phyloP scores from a whole-genome alignment of 2,329 filamentous ascomycete genomes.

The Nectriaceae sp. region DNA sequence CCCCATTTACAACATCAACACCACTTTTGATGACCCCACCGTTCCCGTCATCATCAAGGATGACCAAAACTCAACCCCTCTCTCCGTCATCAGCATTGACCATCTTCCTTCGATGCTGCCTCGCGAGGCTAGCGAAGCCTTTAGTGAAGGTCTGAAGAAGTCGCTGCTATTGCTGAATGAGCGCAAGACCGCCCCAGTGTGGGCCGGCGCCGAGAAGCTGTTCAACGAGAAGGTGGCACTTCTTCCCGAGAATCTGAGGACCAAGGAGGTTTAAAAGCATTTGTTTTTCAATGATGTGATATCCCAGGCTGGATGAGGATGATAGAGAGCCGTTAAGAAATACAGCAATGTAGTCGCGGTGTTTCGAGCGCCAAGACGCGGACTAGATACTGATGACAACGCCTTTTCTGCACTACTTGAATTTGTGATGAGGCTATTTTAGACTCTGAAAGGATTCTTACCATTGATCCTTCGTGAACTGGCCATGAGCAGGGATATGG shows the following conservation, averaged over 20 bases:
- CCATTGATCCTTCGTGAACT: too few relatives aligned
- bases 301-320: not conserved
- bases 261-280: constrained; percentile 21
- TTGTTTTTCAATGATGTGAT: constrained; percentile 8
- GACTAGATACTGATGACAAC: too few relatives aligned
- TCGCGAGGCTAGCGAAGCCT: constrained; percentile 83
- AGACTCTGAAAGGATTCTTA: too few relatives aligned
- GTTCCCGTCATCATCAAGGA: constrained; percentile 67
- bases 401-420: too few relatives aligned
- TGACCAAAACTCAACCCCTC: constrained; percentile 50
- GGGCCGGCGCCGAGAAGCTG: constrained; percentile 80
- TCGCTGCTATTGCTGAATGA: constrained; percentile 78
- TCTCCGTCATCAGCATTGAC: constrained; percentile 86
- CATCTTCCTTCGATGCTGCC: constrained; percentile 83
- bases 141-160: constrained; percentile 76
- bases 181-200: constrained; percentile 72
- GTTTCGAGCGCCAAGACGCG: too few relatives aligned
- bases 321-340: constrained; percentile 1
- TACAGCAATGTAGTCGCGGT: not conserved
- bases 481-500: too few relatives aligned
- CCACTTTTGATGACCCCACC: constrained; percentile 86
- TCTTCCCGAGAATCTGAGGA: constrained; percentile 24
- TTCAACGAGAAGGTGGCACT: constrained; percentile 75
- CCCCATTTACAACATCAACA: constrained; percentile 82
- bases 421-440: too few relatives aligned